Percentiles rank a stretch among this genome's conserved stretches.
phyloP scores from a whole-genome alignment of 2,329 filamentous ascomycete species.

The Ciborinia camelliae region DNA sequence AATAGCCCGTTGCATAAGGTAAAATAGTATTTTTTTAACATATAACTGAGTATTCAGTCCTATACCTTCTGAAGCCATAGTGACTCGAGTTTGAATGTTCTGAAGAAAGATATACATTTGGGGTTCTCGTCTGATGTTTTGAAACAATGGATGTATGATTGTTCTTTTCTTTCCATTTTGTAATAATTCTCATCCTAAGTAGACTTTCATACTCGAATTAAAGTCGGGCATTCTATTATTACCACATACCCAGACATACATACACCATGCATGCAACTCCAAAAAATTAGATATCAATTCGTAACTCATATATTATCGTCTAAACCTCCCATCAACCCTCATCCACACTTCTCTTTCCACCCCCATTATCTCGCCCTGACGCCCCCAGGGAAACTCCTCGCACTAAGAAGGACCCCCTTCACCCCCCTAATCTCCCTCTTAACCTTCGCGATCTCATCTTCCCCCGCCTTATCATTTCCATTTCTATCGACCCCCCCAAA shows the following conservation, averaged over 20 bases:
- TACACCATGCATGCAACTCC: not conserved
- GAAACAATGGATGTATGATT: not conserved
- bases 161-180: not conserved
- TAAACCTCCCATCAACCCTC: constrained; percentile 24
- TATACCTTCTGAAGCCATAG: not conserved
- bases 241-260: not conserved
- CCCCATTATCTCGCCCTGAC: constrained; percentile 21
- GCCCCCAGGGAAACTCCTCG: constrained; percentile 63
- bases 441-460: constrained; percentile 69
- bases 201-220: not conserved
- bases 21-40: too few species aligned
- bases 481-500: constrained; percentile 35
- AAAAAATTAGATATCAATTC: constrained; percentile 1
- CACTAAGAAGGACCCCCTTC: constrained; percentile 73
- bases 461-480: constrained; percentile 45
- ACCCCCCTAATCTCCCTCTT: constrained; percentile 74
- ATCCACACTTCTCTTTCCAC: not conserved
- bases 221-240: not conserved
- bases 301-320: constrained; percentile 10
- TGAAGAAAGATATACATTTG: not conserved
- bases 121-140: not conserved
- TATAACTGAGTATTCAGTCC: too few species aligned
- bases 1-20: too few species aligned
- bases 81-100: not conserved
- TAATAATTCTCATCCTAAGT: not conserved